Conservation (phyloP, 768 basidiomycete species). For the Galerina sulciceps region DNA sequence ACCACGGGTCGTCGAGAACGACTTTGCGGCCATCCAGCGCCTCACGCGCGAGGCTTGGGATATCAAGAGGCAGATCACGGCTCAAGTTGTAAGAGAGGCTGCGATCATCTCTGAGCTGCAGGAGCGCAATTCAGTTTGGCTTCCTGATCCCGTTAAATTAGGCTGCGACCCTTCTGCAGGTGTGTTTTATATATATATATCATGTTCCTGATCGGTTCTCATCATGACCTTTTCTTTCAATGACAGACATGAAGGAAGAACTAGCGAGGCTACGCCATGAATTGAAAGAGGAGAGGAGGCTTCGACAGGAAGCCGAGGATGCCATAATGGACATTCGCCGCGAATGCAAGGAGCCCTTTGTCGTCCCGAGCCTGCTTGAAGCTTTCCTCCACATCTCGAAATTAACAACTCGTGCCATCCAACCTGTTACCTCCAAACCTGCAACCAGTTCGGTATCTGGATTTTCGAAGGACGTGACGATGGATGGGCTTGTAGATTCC, state of each 20-base stretch:
- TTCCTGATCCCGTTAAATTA: constrained; percentile 8
- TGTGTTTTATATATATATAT: not conserved
- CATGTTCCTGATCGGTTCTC: not conserved
- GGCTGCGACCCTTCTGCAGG: not conserved
- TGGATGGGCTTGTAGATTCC: too few species aligned
- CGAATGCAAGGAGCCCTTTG: constrained; percentile 57
- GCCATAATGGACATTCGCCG: constrained; percentile 49
- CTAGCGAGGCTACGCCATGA: constrained; percentile 35
- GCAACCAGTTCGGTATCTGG: not conserved
- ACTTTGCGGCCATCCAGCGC: constrained; percentile 8
- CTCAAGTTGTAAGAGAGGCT: constrained; percentile 26
- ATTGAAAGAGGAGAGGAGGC: constrained; percentile 37
- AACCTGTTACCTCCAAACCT: not conserved
- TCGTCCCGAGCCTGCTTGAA: constrained; percentile 59
- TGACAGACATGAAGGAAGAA: constrained; percentile 28
- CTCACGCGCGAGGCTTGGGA: constrained; percentile 30
- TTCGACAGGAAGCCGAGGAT: constrained; percentile 46
- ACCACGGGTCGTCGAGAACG: not conserved
- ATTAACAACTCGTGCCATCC: constrained; percentile 37
- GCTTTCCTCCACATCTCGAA: constrained; percentile 56
- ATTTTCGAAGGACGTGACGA: not conserved
- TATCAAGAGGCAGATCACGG: constrained; percentile 30
- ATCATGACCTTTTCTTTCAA: not conserved
- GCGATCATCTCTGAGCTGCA: constrained; percentile 30
- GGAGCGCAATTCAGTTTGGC: constrained; percentile 14